A percentile compares a stretch with the other conserved stretches of the same genome.
Evolutionary conservation across 805 yeast species (phyloP).

Genomic region (Candida orba): DNA sequence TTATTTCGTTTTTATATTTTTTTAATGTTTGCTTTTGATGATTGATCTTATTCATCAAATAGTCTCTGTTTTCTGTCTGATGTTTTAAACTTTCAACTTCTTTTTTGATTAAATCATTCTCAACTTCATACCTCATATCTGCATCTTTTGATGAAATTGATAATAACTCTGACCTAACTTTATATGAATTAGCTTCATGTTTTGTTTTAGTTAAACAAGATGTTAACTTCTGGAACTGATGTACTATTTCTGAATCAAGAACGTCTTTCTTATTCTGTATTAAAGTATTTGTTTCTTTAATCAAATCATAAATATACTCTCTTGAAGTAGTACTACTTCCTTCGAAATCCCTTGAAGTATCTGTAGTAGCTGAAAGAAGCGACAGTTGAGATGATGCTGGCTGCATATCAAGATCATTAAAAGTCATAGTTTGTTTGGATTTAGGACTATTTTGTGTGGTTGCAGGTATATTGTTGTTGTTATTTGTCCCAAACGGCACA

Average conservation of each 20-base stretch:
- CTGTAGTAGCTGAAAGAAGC: not conserved
- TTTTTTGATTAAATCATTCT: conserved; percentile 35
- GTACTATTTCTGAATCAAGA: conserved; percentile 7
- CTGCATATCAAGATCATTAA: not conserved
- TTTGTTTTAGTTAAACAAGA: conserved; percentile 20
- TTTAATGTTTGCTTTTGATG: conserved; percentile 35
- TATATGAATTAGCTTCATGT: conserved; percentile 28
- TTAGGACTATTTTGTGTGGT: conserved; percentile 8
- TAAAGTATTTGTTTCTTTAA: conserved; percentile 1
- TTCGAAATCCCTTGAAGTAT: not conserved
- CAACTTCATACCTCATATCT: conserved; percentile 41
- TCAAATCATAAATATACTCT: conserved; percentile 1
- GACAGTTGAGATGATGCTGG: conserved; percentile 12
- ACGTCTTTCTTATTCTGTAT: not conserved
- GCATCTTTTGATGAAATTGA: conserved; percentile 37
- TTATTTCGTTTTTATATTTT: conserved; percentile 37
- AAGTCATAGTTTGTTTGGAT: not conserved
- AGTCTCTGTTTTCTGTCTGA: conserved; percentile 26
- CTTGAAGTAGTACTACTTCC: not conserved
- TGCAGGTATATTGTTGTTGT: not conserved
- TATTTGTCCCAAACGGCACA: not conserved
- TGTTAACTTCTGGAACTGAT: conserved; percentile 16
- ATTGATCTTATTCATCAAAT: conserved; percentile 31
- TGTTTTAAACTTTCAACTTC: conserved; percentile 37
- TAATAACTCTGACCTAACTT: conserved; percentile 32